Evolutionary conservation across 2,329 filamentous ascomycete species (phyloP).

Genomic region (Stemphylium lycopersici): DNA sequence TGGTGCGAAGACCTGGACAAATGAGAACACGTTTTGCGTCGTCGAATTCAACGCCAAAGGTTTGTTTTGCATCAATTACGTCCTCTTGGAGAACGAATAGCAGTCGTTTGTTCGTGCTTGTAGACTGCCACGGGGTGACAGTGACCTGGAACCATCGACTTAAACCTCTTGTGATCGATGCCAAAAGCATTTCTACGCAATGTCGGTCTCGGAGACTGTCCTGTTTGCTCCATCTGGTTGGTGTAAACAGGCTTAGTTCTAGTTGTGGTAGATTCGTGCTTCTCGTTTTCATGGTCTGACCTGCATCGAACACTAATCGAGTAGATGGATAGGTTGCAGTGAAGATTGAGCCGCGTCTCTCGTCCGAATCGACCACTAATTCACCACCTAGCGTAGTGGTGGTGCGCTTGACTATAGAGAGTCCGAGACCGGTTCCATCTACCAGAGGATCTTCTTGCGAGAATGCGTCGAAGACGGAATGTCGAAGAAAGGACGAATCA

Average conservation of each 20-base stretch:
- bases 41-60: not conserved
- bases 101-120: not conserved
- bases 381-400: slow-evolving; percentile 2
- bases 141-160: slow-evolving; percentile 4
- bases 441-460: slow-evolving; percentile 9
- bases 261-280: not conserved
- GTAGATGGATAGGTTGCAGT: slow-evolving; percentile 1
- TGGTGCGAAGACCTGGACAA: slow-evolving; percentile 1
- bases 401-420: slow-evolving; percentile 12
- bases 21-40: not conserved
- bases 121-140: slow-evolving; percentile 1
- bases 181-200: not conserved
- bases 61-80: not conserved
- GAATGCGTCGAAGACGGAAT: slow-evolving; percentile 11
- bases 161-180: slow-evolving; percentile 1
- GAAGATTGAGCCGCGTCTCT: slow-evolving; percentile 7
- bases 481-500: slow-evolving; percentile 3
- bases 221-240: slow-evolving; percentile 1
- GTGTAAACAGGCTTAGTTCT: slow-evolving; percentile 3
- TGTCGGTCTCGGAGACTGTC: not conserved
- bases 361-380: slow-evolving; percentile 4
- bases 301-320: not conserved
- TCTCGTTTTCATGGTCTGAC: not conserved
- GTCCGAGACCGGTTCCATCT: slow-evolving; percentile 11
- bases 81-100: slow-evolving; percentile 5